Evolutionary conservation across 192 early-diverging fungal species (phyloP).

Genomic region (Diversispora epigaea): DNA sequence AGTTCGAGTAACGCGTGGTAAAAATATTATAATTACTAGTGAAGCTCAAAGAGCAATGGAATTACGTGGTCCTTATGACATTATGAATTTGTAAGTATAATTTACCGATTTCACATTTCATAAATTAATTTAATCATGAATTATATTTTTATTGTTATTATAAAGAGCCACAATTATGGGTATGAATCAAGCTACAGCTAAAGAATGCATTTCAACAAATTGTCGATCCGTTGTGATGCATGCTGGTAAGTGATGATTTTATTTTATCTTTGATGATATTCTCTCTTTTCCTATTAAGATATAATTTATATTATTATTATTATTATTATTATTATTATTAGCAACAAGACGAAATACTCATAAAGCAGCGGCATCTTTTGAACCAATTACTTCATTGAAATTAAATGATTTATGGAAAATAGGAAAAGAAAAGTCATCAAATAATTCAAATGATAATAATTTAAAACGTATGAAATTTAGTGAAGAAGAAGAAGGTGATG

Average conservation of each 20-base stretch:
- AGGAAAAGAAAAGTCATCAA: conserved; percentile 14
- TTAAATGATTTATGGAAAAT: conserved; percentile 47
- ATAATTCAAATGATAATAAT: background rate
- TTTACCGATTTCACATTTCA: too few relatives aligned
- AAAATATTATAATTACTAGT: conserved; percentile 74
- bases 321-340: conserved; percentile 23
- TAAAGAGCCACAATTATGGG: conserved; percentile 61
- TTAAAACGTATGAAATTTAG: background rate
- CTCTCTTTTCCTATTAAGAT: background rate
- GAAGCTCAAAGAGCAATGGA: conserved; percentile 71
- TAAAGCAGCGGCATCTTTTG: conserved; percentile 47
- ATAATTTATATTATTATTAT: background rate
- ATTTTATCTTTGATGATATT: background rate
- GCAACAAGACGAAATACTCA: conserved; percentile 52
- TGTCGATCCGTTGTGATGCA: conserved; percentile 56
- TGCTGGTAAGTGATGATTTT: conserved; percentile 43
- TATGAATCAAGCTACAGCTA: conserved; percentile 54
- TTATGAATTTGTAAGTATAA: conserved; percentile 79
- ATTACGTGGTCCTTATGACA: conserved; percentile 71
- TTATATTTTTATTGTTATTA: background rate
- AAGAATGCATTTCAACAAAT: conserved; percentile 54
- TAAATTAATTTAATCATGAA: background rate
- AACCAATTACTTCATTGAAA: conserved; percentile 40
- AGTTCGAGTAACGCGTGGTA: conserved; percentile 70
- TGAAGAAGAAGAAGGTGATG: background rate